Base-by-base conservation (phyloP, 805 yeast genomes). In the Candida montana region DNA sequence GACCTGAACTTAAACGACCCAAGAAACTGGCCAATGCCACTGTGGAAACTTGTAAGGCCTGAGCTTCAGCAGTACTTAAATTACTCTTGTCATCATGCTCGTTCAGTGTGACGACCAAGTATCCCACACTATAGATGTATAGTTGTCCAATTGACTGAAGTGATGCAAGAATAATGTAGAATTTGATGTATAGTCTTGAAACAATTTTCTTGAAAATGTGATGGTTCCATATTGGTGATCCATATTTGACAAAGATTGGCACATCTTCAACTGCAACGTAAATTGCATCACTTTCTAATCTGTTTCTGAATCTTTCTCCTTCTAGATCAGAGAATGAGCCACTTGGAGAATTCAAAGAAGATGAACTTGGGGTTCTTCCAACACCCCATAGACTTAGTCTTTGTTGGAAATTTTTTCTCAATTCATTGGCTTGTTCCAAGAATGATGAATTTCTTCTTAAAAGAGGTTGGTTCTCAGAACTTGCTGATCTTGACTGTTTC, bases 111-210 rank as follows among this genome's bases (percentile, higher is more conserved):
- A 65, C 71, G 9, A 81, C 83, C n/a, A 84, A 70, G 52, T 79
- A 83, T 0, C 95, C 95, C 28, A 84, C 80, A 3, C 84, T 73
- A 53, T 71, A 84, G 21, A 84, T 83, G 54, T 83, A 84, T 59
- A 77, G 74, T 56, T 83, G 90, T 4, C 89, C 85, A 33, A 79
- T 65, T 1, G 86, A 81, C 54, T 81, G 75, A 33, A 76, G 61
- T 5, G 75, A 58, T 0, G 84, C 76, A 19, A 81, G 64, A n/a
- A 78, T 67, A 7, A 76, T 34, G 49, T 69, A 80, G 48, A 77
- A 81, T 8, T 71, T 61, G 16, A 79, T 46, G 44, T 79, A 83
- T 2, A 62, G 29, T 19, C 57, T 40, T 9, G 53, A 45, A 7
- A 31, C 33, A 18, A 57, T 51, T 7, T 53, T 41, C 34, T 55